Percentiles rank a stretch among this genome's conserved stretches.
phyloP scores from a whole-genome alignment of 164 flowering plant species.

The Malania oleifera region DNA sequence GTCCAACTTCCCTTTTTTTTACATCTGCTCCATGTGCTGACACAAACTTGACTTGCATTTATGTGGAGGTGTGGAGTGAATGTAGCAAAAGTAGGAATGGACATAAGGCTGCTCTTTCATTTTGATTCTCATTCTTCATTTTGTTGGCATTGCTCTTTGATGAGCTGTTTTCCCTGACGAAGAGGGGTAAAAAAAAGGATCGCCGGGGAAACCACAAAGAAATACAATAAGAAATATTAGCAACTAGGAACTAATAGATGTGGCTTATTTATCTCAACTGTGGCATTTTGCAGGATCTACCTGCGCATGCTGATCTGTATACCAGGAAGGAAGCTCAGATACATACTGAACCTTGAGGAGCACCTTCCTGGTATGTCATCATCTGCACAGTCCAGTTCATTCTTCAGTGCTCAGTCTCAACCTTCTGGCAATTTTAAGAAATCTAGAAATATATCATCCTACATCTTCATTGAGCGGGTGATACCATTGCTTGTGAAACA shows the following conservation, averaged over 20 bases:
- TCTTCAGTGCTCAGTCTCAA: slow-evolving; percentile 47
- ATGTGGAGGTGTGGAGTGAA: too few species aligned
- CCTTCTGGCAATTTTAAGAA: slow-evolving; percentile 41
- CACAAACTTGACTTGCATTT: too few species aligned
- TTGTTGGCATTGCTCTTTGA: not conserved
- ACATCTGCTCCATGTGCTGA: too few species aligned
- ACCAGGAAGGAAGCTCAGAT: slow-evolving; percentile 86
- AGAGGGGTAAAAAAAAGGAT: too few species aligned
- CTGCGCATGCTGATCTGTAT: slow-evolving; percentile 79
- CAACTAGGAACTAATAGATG: not conserved
- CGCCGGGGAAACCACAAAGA: too few species aligned
- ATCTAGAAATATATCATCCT: slow-evolving; percentile 57
- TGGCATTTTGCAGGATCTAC: slow-evolving; percentile 62
- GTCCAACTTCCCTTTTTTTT: too few species aligned
- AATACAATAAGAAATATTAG: not conserved
- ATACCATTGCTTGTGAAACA: slow-evolving; percentile 72
- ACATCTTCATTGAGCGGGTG: slow-evolving; percentile 62
- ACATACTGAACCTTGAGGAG: slow-evolving; percentile 60
- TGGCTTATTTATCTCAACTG: not conserved
- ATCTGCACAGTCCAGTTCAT: slow-evolving; percentile 52
- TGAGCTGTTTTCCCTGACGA: too few species aligned
- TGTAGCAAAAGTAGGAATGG: too few species aligned
- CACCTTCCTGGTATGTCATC: slow-evolving; percentile 64
- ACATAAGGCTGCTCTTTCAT: not conserved
- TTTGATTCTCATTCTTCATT: not conserved